A percentile compares a stretch with the other conserved stretches of the same genome.
These are phyloP conservation scores for Emmonsiellopsis sp. DNA, from an alignment of 2,329 filamentous ascomycete species.

Conservation along the genomic window DNA sequence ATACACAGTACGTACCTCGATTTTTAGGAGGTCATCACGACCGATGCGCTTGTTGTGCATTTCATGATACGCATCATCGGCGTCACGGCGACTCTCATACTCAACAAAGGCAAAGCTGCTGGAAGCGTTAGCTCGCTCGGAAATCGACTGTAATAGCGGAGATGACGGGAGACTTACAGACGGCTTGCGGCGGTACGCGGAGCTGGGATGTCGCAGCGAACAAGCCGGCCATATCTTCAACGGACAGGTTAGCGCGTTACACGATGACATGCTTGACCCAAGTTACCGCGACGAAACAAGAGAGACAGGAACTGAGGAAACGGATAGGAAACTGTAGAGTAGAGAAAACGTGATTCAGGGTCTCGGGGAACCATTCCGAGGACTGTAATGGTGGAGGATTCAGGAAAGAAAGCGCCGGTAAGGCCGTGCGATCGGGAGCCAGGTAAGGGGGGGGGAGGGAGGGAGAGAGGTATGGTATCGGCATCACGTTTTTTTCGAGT, in stretches of 20 bases:
- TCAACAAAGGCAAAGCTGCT: slow-evolving; percentile 91
- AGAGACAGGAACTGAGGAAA: background rate
- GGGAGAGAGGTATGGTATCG: slow-evolving; percentile 10
- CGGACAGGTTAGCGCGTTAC: slow-evolving; percentile 25
- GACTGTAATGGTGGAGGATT: slow-evolving; percentile 1
- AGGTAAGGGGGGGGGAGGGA: slow-evolving; percentile 5
- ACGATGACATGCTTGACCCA: background rate
- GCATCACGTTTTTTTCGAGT: slow-evolving; percentile 10
- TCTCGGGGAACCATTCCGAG: slow-evolving; percentile 4
- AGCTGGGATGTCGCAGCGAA: slow-evolving; percentile 96
- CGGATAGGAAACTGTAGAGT: background rate
- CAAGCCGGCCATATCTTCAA: slow-evolving; percentile 85
- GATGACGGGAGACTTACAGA: slow-evolving; percentile 60
- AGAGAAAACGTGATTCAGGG: slow-evolving; percentile 1
- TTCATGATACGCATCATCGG: slow-evolving; percentile 97
- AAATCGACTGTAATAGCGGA: background rate
- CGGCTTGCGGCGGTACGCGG: slow-evolving; percentile 87
- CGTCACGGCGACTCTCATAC: slow-evolving; percentile 96
- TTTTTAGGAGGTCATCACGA: slow-evolving; percentile 91
- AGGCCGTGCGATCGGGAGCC: slow-evolving; percentile 7
- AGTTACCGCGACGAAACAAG: background rate
- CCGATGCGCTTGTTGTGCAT: slow-evolving; percentile 99
- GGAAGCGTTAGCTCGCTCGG: slow-evolving; percentile 15
- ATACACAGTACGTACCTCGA: slow-evolving; percentile 59
- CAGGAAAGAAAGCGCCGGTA: slow-evolving; percentile 9